Percentiles rank a stretch among this genome's conserved stretches.
These are phyloP conservation scores for Phlebiopsis flavidoalba DNA, from an alignment of 768 basidiomycete species.

Conservation along the genomic window DNA sequence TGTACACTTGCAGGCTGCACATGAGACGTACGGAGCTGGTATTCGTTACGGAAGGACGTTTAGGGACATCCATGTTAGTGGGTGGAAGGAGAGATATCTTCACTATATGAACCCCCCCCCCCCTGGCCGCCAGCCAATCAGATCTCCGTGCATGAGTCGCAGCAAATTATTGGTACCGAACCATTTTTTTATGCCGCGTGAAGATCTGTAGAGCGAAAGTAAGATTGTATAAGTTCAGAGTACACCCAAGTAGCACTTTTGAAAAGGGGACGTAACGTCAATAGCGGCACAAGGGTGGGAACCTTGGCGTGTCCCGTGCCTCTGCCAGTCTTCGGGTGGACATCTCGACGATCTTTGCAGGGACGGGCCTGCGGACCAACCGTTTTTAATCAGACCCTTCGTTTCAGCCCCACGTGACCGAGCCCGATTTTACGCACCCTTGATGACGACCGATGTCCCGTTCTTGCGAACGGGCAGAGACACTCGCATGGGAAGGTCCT, in stretches of 20 bases:
- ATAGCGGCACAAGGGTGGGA: slow-evolving; percentile 93
- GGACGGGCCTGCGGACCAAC: slow-evolving; percentile 61
- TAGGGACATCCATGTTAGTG: slow-evolving; percentile 99
- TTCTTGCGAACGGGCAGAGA: slow-evolving; percentile 92
- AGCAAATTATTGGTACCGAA: slow-evolving; percentile 23
- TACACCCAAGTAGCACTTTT: background rate
- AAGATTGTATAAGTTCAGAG: slow-evolving; percentile 13
- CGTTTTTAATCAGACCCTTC: background rate
- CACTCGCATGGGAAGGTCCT: slow-evolving; percentile 88
- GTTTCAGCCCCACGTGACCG: background rate
- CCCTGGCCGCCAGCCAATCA: background rate
- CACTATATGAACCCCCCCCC: slow-evolving; percentile 56
- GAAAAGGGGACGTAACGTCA: slow-evolving; percentile 65
- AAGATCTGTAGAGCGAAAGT: slow-evolving; percentile 67
- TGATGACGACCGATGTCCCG: slow-evolving; percentile 95
- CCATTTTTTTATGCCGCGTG: slow-evolving; percentile 96
- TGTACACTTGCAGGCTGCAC: slow-evolving; percentile 5
- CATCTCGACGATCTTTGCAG: slow-evolving; percentile 99
- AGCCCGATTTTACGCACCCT: slow-evolving; percentile 44
- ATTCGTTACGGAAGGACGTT: slow-evolving; percentile 88
- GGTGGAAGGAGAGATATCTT: slow-evolving; percentile 93
- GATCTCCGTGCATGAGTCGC: background rate
- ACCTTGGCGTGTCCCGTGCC: slow-evolving; percentile 99
- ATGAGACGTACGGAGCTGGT: slow-evolving; percentile 64
- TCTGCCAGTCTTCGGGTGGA: slow-evolving; percentile 99